Conservation (phyloP, 192 early-diverging fungal species). For the Ambispora gerdemannii region DNA sequence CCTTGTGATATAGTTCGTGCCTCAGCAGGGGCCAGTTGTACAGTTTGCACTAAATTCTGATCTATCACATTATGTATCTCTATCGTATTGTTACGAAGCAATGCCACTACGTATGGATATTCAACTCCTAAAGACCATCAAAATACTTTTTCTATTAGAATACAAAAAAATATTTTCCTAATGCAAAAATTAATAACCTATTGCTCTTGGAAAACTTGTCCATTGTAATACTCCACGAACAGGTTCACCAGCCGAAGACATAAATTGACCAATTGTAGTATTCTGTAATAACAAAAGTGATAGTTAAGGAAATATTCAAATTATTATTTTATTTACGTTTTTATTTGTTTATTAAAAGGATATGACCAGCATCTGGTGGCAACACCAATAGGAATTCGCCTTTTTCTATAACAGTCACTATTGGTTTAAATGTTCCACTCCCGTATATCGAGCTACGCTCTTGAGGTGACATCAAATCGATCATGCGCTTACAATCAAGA, state of each 20-base stretch:
- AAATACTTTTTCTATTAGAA: neutral
- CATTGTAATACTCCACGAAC: constrained; percentile 63
- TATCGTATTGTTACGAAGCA: constrained; percentile 64
- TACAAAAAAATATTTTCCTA: neutral
- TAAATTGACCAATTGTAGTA: constrained; percentile 70
- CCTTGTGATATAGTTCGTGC: constrained; percentile 51
- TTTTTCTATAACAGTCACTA: constrained; percentile 57
- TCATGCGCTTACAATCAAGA: constrained; percentile 32
- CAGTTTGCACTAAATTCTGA: constrained; percentile 58
- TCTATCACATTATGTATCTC: constrained; percentile 74
- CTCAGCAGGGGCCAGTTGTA: constrained; percentile 44
- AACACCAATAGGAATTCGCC: constrained; percentile 74
- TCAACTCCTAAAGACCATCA: constrained; percentile 54
- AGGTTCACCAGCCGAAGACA: constrained; percentile 63
- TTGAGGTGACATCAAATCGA: neutral
- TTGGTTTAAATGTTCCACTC: constrained; percentile 46
- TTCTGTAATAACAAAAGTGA: constrained; percentile 36
- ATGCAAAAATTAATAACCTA: constrained; percentile 6
- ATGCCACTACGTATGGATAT: constrained; percentile 69
- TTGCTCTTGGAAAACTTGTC: constrained; percentile 47
- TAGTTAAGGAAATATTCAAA: constrained; percentile 8
- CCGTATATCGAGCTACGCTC: neutral
- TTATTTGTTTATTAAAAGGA: constrained; percentile 35
- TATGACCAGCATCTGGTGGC: constrained; percentile 36
- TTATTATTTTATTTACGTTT: neutral